Conservation (phyloP, 345 rosid species). For the Cochlearia excelsa region DNA sequence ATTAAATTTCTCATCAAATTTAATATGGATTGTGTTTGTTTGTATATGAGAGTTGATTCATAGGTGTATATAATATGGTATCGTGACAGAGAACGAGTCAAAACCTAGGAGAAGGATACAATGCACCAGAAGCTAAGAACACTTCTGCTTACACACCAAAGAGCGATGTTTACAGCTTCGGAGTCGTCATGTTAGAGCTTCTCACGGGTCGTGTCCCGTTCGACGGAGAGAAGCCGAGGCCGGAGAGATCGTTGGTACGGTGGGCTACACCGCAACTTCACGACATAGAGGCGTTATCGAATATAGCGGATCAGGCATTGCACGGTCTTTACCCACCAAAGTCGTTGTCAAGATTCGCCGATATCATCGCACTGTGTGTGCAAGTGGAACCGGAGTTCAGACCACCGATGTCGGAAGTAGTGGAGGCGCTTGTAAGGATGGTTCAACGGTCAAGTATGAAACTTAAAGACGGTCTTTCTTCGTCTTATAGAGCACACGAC, state of each 20-base stretch:
- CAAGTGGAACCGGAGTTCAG: slow-evolving; percentile 80
- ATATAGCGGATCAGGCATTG: slow-evolving; percentile 88
- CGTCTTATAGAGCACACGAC: slow-evolving; percentile 28
- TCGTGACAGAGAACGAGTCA: slow-evolving; percentile 68
- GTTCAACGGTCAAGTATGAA: slow-evolving; percentile 40
- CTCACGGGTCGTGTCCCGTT: slow-evolving; percentile 81
- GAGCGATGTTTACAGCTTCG: slow-evolving; percentile 90
- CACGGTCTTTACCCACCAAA: slow-evolving; percentile 89
- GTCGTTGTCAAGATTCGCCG: slow-evolving; percentile 80
- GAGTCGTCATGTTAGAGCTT: slow-evolving; percentile 91
- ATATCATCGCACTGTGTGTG: slow-evolving; percentile 68
- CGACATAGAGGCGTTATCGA: slow-evolving; percentile 63
- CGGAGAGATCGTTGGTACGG: slow-evolving; percentile 68
- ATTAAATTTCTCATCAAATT: neutral
- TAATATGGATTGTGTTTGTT: neutral
- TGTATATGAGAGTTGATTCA: neutral
- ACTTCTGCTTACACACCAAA: slow-evolving; percentile 70
- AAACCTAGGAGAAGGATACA: slow-evolving; percentile 70
- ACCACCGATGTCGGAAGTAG: slow-evolving; percentile 90
- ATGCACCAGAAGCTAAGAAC: slow-evolving; percentile 78
- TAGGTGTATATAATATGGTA: neutral
- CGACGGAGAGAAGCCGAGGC: slow-evolving; percentile 63
- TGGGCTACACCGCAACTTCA: slow-evolving; percentile 88
- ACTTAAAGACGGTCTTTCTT: slow-evolving; percentile 36
- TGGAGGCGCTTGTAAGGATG: slow-evolving; percentile 41